Base-by-base conservation (phyloP, 73 alveolate genomes). In the Uronychia setigera region DNA sequence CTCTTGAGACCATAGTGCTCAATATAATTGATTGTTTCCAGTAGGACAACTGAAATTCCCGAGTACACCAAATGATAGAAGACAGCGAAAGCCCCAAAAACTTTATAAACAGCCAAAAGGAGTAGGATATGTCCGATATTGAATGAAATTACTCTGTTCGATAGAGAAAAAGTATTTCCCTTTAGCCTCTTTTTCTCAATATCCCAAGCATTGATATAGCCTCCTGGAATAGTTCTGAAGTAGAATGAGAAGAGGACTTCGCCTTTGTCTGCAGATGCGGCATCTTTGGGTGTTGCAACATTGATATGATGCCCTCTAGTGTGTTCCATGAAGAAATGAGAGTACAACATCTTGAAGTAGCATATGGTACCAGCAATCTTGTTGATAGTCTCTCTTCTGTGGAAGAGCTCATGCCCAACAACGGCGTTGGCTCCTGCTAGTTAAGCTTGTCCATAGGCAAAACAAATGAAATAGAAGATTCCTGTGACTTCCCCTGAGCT, bases 1-100 rank as follows among this genome's bases (percentile, higher is more conserved):
- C 98, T 90, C 58, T 74, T 31, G n/a, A 95, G 84, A 33, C 96
- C 98, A 87, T 95, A 95, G 82, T 95, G 98, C 83, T 94, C 92
- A 29, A 93, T 60, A 75, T 95, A 95, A 79, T 93, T 95, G 31
- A 87, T 85, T 30, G 94, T 88, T 35, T 95, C 98, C 26, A 92
- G 82, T 29, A 93, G 34, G 58, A 87, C 76, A 0, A 90, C 84
- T 1, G 90, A 75, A 5, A 82, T 29, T 31, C 81, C 58, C 14
- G 94, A 82, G 59, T 78, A 74, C 31, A 34, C 30, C 25, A 92
- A 31, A 59, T 81, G 92, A 14, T 32, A 84, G 32, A 9, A 29
- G 60, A 76, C 29, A 11, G 60, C 82, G 1, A 29, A 31, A 27
- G 29, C 14, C 14, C 90, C 90, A 31, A 74, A 28, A 19, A 26